Percentiles rank a stretch among this genome's conserved stretches.
phyloP scores from a whole-genome alignment of 169 alveolate genomes.

The Perkinsus olseni region DNA sequence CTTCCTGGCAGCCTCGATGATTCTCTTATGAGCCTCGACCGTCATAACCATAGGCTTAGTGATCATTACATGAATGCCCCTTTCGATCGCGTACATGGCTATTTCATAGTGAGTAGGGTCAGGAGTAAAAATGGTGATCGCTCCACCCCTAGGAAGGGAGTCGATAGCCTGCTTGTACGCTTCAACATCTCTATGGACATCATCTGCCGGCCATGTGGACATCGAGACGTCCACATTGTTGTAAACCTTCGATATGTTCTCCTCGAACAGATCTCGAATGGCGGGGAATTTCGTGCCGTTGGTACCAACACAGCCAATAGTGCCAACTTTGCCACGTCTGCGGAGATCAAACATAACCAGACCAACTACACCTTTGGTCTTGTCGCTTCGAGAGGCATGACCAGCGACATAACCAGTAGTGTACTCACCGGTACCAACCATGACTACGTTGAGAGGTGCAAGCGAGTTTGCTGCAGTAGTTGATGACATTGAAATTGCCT shows the following conservation, averaged over 20 bases:
- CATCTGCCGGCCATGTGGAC: neutral
- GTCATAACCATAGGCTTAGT: conserved; percentile 9
- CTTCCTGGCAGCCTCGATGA: neutral
- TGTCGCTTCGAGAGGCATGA: neutral
- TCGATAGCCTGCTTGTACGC: conserved; percentile 8
- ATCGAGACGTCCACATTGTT: neutral
- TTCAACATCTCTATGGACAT: neutral
- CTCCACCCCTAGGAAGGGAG: neutral
- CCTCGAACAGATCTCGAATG: neutral
- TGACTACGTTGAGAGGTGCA: neutral
- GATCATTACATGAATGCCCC: conserved; percentile 1
- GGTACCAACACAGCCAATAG: neutral
- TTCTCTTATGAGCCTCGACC: neutral
- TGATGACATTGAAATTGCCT: no score
- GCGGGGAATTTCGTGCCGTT: conserved; percentile 7
- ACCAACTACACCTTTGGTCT: conserved; percentile 1
- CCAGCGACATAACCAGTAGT: conserved; percentile 10
- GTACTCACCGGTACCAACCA: conserved; percentile 14
- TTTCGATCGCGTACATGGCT: neutral
- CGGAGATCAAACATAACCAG: conserved; percentile 8
- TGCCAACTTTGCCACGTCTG: neutral
- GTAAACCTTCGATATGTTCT: neutral
- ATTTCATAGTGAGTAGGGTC: conserved; percentile 15
- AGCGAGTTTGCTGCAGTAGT: no score
- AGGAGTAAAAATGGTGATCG: conserved; percentile 4